Base-by-base conservation (phyloP, 306 rosid species). In the Sophora flavescens region DNA sequence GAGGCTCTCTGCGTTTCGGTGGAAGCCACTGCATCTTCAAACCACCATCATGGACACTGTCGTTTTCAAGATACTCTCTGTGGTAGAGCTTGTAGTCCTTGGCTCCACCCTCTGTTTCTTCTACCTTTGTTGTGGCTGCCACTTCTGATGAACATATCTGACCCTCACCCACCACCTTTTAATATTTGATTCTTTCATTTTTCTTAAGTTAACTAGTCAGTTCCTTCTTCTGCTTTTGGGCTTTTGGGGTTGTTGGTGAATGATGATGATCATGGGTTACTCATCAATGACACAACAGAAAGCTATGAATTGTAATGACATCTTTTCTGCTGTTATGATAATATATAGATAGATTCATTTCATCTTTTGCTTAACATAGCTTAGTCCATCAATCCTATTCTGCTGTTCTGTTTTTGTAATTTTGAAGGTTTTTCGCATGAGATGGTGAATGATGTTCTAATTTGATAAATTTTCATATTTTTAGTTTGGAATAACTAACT, bases 71-170 rank as follows among this genome's bases (percentile, higher is more conserved):
- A 64, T 92, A 22, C 78, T 90, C 42, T 88, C 86, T 0, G 91
- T 63, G 0, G 91, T 88, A 4, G 97, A 92, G 73, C 87, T 41
- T 1, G 85, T 92, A 9, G 90, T 90, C 45, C 91, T 91, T 9
- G 89, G 90, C 57, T 89, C 93, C 8, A 84, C 87, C 0, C 85
- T 92, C 53, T 92, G 96, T 65, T 90, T 92, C 88, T 92, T 92
- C 91, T 92, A 80, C 78, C 88, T 92, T 41, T 90, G 96, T 44
- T 92, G 91, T 57, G 97, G 97, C 50, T 87, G 97, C 74, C 78
- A 90, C 50, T 80, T 92, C 83, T 92, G 83, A 44, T 44, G 13
- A 44, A 41, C 22, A 22, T 22, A 22, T 22, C 22, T 22, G 22
- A 22, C 22, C 12, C 47, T 47, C 47, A 41, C 47, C 47, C 10